A percentile compares a stretch with the other conserved stretches of the same genome.
Evolutionary conservation across 169 alveolate genomes (phyloP).

Genomic region (Eimeria mitis): DNA sequence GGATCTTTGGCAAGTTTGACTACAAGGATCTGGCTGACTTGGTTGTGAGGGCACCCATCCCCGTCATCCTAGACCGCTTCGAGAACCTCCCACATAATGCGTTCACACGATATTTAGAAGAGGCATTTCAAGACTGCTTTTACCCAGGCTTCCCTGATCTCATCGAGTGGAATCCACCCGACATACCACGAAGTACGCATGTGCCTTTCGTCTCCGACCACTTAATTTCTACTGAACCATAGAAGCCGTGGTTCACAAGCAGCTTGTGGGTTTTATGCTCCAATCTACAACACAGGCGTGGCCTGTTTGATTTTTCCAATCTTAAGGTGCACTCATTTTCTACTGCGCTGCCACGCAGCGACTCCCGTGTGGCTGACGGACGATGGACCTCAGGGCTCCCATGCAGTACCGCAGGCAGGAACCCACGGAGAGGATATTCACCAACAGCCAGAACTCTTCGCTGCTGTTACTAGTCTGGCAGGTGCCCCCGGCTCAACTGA

Average conservation of each 20-base stretch:
- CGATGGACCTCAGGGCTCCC: background rate
- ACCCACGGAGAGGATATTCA: background rate
- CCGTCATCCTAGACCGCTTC: background rate
- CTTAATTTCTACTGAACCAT: background rate
- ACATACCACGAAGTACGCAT: constrained; percentile 19
- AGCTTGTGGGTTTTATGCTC: background rate
- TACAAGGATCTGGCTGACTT: constrained; percentile 30
- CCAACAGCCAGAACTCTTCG: background rate
- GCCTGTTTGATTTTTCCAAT: background rate
- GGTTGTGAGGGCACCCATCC: background rate
- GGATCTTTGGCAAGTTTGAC: background rate
- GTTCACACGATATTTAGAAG: background rate
- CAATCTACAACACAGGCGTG: background rate
- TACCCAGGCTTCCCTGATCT: constrained; percentile 28
- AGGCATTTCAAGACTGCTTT: background rate
- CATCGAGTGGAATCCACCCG: constrained; percentile 40
- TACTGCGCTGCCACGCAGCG: background rate
- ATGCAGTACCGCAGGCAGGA: background rate
- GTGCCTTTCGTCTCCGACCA: background rate
- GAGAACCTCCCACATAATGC: background rate
- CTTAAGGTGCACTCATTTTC: background rate
- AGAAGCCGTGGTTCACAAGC: background rate
- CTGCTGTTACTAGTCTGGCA: background rate
- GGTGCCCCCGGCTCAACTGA: background rate
- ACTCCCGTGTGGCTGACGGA: constrained; percentile 9